Conservation (phyloP, 2,329 filamentous ascomycete species). For the Aspergillus luchuensis region DNA sequence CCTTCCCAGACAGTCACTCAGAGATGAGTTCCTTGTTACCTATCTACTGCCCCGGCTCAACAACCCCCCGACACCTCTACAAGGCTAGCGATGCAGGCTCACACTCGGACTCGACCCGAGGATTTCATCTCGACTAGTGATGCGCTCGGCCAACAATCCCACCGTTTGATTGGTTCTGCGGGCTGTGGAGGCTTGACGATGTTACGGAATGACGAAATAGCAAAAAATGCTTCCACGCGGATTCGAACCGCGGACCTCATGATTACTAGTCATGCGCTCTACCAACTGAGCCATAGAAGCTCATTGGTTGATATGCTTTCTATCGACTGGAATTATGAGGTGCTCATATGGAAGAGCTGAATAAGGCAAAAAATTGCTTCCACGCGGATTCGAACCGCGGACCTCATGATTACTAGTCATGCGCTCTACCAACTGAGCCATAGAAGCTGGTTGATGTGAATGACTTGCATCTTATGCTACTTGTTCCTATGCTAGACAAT, state of each 20-base stretch:
- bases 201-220: background rate
- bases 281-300: background rate
- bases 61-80: background rate
- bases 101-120: background rate
- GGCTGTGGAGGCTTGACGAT: background rate
- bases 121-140: background rate
- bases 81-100: background rate
- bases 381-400: background rate
- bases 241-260: background rate
- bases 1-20: background rate
- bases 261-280: conserved; percentile 1
- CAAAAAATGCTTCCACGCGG: background rate
- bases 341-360: too few species aligned
- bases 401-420: conserved; percentile 1
- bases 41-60: background rate
- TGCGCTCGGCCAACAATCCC: background rate
- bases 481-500: too few species aligned
- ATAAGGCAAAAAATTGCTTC: background rate
- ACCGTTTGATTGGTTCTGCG: too few species aligned
- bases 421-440: background rate
- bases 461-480: background rate
- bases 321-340: too few species aligned
- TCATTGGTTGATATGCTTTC: background rate
- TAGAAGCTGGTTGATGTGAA: background rate
- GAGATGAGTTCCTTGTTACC: background rate